These are phyloP conservation scores for Sugiyamaella grinbergsii DNA, from an alignment of 1,139 yeast genomes.

Conservation along the genomic window DNA sequence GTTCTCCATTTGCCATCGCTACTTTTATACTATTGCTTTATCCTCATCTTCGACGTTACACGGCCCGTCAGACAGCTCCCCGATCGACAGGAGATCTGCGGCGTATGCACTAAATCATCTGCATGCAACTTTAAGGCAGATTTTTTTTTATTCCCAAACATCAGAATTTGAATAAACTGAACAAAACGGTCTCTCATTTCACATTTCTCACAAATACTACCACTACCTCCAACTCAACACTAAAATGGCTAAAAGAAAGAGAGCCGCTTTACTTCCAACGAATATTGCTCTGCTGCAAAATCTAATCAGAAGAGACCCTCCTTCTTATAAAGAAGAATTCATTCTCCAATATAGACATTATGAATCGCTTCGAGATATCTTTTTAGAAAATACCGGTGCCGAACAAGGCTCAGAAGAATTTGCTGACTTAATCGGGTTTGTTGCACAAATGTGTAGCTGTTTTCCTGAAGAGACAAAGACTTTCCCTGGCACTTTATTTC, in stretches of 20 bases:
- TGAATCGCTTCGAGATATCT: slow-evolving; percentile 84
- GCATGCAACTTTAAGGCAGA: slow-evolving; percentile 10
- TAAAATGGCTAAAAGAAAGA: slow-evolving; percentile 77
- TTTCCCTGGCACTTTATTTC: slow-evolving; percentile 79
- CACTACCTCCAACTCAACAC: not conserved
- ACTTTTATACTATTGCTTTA: not conserved
- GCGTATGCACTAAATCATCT: slow-evolving; percentile 3
- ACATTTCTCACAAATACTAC: not conserved
- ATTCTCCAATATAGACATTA: slow-evolving; percentile 90
- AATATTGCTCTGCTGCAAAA: slow-evolving; percentile 90
- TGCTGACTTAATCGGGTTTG: slow-evolving; percentile 82
- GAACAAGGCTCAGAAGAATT: slow-evolving; percentile 71
- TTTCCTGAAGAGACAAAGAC: slow-evolving; percentile 84
- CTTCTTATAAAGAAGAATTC: slow-evolving; percentile 89
- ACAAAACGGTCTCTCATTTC: not conserved
- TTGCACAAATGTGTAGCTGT: slow-evolving; percentile 87
- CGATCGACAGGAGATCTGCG: slow-evolving; percentile 12
- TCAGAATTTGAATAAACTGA: not conserved
- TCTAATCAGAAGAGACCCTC: slow-evolving; percentile 89
- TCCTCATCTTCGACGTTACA: not conserved
- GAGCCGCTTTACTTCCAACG: slow-evolving; percentile 90
- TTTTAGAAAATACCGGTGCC: slow-evolving; percentile 58
- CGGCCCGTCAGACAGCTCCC: slow-evolving; percentile 3
- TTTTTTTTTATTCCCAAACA: slow-evolving; percentile 3
- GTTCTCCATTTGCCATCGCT: not conserved